Evolutionary conservation across 176 grass and related monocot genomes (phyloP).

Genomic region (Aegilops sharonensis): DNA sequence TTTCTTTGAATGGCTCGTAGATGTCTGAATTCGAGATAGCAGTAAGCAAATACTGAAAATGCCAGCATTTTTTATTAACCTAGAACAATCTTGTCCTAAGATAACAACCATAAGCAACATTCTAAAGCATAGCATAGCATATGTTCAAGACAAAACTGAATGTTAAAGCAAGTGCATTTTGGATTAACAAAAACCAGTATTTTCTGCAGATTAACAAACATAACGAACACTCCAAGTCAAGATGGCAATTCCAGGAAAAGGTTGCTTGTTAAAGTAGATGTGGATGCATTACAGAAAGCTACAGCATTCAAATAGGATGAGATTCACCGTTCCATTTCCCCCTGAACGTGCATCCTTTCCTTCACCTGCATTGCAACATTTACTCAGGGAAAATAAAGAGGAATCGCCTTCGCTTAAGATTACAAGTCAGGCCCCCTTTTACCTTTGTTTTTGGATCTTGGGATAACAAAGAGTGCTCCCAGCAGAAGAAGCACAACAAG

Average conservation of each 20-base stretch:
- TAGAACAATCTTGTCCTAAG: background rate
- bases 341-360: slow-evolving; percentile 19
- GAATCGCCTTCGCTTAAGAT: background rate
- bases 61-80: background rate
- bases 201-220: background rate
- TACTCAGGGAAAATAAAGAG: background rate
- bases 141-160: background rate
- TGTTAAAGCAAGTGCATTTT: background rate
- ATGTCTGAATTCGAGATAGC: slow-evolving; percentile 18
- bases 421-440: background rate
- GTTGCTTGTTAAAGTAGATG: background rate
- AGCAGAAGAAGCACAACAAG: slow-evolving; percentile 52
- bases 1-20: slow-evolving; percentile 64
- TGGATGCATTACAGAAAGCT: background rate
- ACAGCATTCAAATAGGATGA: background rate
- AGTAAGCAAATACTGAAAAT: slow-evolving; percentile 27
- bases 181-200: background rate
- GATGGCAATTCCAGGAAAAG: background rate
- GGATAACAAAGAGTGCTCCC: slow-evolving; percentile 58
- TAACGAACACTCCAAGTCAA: background rate
- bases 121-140: background rate
- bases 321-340: slow-evolving; percentile 28
- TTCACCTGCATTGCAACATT: slow-evolving; percentile 39
- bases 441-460: slow-evolving; percentile 63
- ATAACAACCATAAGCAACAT: background rate